Conservation (phyloP, 768 basidiomycete species). For the Polyporus arcularius region DNA sequence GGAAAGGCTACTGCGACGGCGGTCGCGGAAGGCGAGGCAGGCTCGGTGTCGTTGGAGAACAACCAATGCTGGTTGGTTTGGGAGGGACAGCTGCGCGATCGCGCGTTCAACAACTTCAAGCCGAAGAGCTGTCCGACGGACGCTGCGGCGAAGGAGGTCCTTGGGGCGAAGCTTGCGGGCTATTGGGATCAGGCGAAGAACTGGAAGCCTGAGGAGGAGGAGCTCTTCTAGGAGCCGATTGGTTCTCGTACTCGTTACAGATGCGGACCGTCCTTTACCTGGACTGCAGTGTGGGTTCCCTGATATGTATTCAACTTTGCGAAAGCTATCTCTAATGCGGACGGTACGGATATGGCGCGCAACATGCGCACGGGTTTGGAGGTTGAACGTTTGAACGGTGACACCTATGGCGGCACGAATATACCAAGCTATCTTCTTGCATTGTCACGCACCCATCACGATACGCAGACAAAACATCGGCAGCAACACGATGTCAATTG, state of each 20-base stretch:
- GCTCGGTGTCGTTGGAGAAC: constrained; percentile 65
- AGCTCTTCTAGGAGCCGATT: constrained; percentile 45
- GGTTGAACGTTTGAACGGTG: too few relatives aligned
- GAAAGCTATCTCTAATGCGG: too few relatives aligned
- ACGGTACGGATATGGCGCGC: too few relatives aligned
- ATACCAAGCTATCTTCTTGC: too few relatives aligned
- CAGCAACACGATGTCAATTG: too few relatives aligned
- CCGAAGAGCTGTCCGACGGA: constrained; percentile 85
- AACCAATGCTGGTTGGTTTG: constrained; percentile 92
- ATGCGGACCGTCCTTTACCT: too few relatives aligned
- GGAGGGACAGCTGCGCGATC: constrained; percentile 87
- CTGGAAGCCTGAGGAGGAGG: constrained; percentile 82
- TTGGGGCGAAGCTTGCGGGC: constrained; percentile 83
- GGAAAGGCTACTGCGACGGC: constrained; percentile 38
- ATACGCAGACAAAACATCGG: too few relatives aligned
- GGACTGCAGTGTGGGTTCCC: too few relatives aligned
- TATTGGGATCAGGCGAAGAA: constrained; percentile 97
- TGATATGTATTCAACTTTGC: too few relatives aligned
- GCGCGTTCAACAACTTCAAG: constrained; percentile 78
- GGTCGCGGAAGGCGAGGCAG: constrained; percentile 31
- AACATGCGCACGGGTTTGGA: too few relatives aligned
- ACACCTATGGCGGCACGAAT: too few relatives aligned
- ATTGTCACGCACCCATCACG: too few relatives aligned
- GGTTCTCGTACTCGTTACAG: not conserved
- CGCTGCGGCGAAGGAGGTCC: constrained; percentile 76